A percentile compares a stretch with the other conserved stretches of the same genome.
phyloP scores from a whole-genome alignment of 371 early-diverging fungal species.

The Mycotypha africana region DNA sequence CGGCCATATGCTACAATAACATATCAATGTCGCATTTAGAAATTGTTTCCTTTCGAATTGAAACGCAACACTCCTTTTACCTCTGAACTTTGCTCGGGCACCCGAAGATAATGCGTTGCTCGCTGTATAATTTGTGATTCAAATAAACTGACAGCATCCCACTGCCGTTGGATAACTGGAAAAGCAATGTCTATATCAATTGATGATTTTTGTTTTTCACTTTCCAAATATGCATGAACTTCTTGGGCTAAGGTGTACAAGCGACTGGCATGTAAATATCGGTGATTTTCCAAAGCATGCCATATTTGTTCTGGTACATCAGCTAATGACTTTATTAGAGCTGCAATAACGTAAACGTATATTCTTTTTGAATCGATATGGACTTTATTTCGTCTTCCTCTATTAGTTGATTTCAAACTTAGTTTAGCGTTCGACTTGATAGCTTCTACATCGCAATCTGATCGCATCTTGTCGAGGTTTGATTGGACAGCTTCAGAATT shows the following conservation, averaged over 20 bases:
- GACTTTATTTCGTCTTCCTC: conserved; percentile 12
- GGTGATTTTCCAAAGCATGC: conserved; percentile 69
- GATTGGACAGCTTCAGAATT: conserved; percentile 50
- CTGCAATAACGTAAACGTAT: conserved; percentile 63
- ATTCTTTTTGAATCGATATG: conserved; percentile 49
- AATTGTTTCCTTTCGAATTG: not conserved
- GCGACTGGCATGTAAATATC: conserved; percentile 66
- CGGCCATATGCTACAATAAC: conserved; percentile 43
- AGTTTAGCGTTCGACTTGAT: conserved; percentile 33
- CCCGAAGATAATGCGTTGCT: conserved; percentile 45
- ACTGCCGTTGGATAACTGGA: conserved; percentile 79
- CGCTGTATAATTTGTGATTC: conserved; percentile 67
- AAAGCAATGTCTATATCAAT: conserved; percentile 54
- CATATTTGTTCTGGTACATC: conserved; percentile 89
- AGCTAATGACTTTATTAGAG: conserved; percentile 77
- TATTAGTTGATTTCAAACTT: not conserved
- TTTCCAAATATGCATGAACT: conserved; percentile 60
- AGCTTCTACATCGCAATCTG: conserved; percentile 49
- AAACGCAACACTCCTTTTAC: conserved; percentile 18
- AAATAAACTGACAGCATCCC: conserved; percentile 80
- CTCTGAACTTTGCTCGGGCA: conserved; percentile 40
- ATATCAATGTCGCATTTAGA: not conserved
- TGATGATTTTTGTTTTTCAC: conserved; percentile 23
- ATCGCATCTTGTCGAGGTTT: conserved; percentile 56
- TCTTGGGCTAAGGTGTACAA: conserved; percentile 63